phyloP scores from a whole-genome alignment of 2,329 filamentous ascomycete species.

The Plectosphaerella plurivora region DNA sequence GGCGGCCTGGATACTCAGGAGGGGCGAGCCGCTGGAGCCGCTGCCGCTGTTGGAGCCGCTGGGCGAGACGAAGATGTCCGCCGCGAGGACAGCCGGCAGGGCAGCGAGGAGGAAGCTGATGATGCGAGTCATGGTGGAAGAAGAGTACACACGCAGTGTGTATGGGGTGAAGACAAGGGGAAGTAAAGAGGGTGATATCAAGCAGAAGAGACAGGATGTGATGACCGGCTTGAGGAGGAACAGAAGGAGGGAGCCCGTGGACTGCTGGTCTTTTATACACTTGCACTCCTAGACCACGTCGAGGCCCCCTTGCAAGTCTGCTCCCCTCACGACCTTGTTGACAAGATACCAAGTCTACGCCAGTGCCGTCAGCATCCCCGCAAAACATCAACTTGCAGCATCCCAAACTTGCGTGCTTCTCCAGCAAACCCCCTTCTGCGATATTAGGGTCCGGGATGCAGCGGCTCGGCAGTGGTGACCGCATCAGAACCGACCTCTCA shows the following conservation, averaged over 20 bases:
- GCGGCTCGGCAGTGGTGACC: neutral
- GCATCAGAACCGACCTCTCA: neutral
- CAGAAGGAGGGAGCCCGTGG: neutral
- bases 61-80: slow-evolving; percentile 40
- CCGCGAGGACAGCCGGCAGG: slow-evolving; percentile 15
- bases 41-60: slow-evolving; percentile 29
- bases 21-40: slow-evolving; percentile 33
- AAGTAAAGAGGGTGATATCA: neutral
- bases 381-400: neutral
- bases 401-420: neutral
- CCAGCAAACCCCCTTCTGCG: neutral
- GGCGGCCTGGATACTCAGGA: slow-evolving; percentile 40
- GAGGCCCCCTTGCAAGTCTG: neutral
- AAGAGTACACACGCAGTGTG: neutral
- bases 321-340: neutral
- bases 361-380: neutral
- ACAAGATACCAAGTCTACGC: neutral
- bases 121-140: slow-evolving; percentile 6
- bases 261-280: neutral
- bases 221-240: neutral
- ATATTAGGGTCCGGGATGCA: neutral
- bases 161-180: neutral
- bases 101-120: slow-evolving; percentile 10
- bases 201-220: neutral
- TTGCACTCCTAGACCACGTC: neutral